These are phyloP conservation scores for Pleurotus tuber-regium DNA, from an alignment of 768 basidiomycete species.

Conservation along the genomic window DNA sequence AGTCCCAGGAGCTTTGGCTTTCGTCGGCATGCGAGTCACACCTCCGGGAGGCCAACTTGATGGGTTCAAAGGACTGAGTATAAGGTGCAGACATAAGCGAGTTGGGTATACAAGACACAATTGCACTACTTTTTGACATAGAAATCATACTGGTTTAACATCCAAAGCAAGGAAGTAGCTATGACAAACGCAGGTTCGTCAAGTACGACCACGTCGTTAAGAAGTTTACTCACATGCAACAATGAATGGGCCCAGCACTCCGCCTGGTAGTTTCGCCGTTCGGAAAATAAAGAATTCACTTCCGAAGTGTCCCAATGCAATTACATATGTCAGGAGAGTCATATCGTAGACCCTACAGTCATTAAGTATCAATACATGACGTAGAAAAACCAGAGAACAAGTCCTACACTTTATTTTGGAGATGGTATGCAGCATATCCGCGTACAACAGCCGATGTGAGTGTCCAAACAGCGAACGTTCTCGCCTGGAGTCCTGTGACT, in stretches of 20 bases:
- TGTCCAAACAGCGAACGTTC: conserved; percentile 93
- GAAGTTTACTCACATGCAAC: conserved; percentile 70
- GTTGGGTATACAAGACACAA: too few relatives aligned
- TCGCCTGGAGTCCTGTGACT: conserved; percentile 87
- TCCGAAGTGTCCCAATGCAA: conserved; percentile 87
- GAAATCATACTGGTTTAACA: conserved; percentile 79
- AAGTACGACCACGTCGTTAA: not conserved
- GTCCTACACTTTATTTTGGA: conserved; percentile 75
- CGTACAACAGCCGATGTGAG: conserved; percentile 81
- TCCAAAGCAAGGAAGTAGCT: conserved; percentile 80
- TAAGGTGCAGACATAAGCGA: too few relatives aligned
- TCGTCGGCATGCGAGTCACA: too few relatives aligned
- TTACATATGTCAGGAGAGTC: conserved; percentile 81
- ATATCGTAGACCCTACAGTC: conserved; percentile 87
- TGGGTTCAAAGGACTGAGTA: too few relatives aligned
- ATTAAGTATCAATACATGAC: conserved; percentile 12
- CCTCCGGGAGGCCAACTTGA: too few relatives aligned
- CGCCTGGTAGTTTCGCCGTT: conserved; percentile 59
- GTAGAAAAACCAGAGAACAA: conserved; percentile 10
- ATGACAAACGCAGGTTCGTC: conserved; percentile 14
- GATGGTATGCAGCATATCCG: conserved; percentile 86
- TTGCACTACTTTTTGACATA: conserved; percentile 51
- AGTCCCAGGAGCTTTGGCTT: too few relatives aligned
- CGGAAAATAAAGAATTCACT: conserved; percentile 84
- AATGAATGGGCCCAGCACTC: conserved; percentile 71